These are phyloP conservation scores for Moesziomyces parantarcticus DNA, from an alignment of 1,284 basidiomycete genomes.

Conservation along the genomic window DNA sequence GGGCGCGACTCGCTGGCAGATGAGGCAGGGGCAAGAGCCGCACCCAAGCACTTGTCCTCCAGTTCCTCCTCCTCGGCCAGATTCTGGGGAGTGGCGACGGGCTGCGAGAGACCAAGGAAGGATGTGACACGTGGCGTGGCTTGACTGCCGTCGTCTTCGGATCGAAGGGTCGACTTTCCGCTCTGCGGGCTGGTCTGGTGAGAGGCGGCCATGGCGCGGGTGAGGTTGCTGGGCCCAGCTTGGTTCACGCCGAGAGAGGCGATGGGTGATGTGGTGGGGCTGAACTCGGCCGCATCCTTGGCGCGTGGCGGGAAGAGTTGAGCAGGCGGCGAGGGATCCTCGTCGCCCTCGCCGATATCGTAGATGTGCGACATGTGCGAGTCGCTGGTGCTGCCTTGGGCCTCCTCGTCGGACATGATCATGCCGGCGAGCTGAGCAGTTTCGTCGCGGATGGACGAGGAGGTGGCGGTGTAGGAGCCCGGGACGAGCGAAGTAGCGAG, in stretches of 20 bases:
- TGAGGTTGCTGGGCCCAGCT: conserved; percentile 48
- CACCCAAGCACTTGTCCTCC: conserved; percentile 19
- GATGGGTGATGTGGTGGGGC: conserved; percentile 38
- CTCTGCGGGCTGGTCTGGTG: conserved; percentile 31
- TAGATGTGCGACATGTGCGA: conserved; percentile 47
- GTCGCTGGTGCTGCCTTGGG: conserved; percentile 20
- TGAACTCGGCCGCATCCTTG: conserved; percentile 7
- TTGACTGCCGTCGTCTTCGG: conserved; percentile 42
- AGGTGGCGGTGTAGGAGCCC: conserved; percentile 62
- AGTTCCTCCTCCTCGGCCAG: conserved; percentile 9
- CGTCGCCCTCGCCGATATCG: conserved; percentile 44
- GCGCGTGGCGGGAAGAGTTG: conserved; percentile 34
- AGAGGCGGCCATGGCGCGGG: conserved; percentile 36
- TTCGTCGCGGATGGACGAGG: conserved; percentile 57
- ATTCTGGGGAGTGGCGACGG: conserved; percentile 23
- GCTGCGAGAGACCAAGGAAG: conserved; percentile 29
- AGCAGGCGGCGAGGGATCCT: conserved; percentile 10
- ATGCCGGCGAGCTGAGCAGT: conserved; percentile 64
- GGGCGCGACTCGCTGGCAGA: neutral
- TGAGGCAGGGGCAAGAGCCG: neutral
- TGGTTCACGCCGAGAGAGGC: conserved; percentile 33
- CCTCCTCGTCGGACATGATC: conserved; percentile 58
- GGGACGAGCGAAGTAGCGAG: conserved; percentile 33
- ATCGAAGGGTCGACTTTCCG: conserved; percentile 10
- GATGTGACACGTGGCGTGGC: conserved; percentile 34